Percentiles rank a stretch among this genome's conserved stretches.
Evolutionary conservation across 495 filamentous ascomycete genomes (phyloP).

Genomic region (Penicillium robsamsonii): DNA sequence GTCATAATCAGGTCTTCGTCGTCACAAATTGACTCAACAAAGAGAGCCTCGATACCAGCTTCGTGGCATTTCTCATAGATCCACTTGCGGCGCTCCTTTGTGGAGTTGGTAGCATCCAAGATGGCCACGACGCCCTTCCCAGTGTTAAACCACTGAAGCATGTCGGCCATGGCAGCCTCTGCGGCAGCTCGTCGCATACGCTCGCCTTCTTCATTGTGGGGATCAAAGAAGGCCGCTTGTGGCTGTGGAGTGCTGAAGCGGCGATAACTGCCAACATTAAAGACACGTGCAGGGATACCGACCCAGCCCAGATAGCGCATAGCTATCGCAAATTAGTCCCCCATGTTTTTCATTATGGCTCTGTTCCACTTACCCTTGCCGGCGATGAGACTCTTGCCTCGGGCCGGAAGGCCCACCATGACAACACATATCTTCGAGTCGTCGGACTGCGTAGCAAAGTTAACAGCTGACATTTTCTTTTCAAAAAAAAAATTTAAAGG

Average conservation of each 20-base stretch:
- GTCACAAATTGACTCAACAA: constrained; percentile 94
- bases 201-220: constrained; percentile 82
- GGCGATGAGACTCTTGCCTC: constrained; percentile 95
- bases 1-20: constrained; percentile 92
- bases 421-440: constrained; percentile 96
- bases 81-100: constrained; percentile 84
- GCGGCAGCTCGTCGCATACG: constrained; percentile 81
- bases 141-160: constrained; percentile 82
- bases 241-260: constrained; percentile 83
- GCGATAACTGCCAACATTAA: constrained; percentile 96
- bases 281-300: constrained; percentile 84
- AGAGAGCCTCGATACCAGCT: constrained; percentile 83
- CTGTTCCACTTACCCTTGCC: constrained; percentile 71
- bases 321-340: constrained; percentile 50
- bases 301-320: constrained; percentile 96
- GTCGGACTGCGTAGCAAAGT: constrained; percentile 66
- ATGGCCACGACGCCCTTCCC: constrained; percentile 80
- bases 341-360: neutral
- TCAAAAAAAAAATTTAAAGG: neutral
- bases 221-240: constrained; percentile 89
- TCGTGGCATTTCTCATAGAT: constrained; percentile 71
- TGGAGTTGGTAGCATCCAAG: constrained; percentile 93
- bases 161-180: constrained; percentile 84
- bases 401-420: constrained; percentile 94
- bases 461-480: constrained; percentile 14